Percentiles rank a stretch among this genome's conserved stretches.
Evolutionary conservation across 768 basidiomycete species (phyloP).

Genomic region (Cystofilobasidium macerans): DNA sequence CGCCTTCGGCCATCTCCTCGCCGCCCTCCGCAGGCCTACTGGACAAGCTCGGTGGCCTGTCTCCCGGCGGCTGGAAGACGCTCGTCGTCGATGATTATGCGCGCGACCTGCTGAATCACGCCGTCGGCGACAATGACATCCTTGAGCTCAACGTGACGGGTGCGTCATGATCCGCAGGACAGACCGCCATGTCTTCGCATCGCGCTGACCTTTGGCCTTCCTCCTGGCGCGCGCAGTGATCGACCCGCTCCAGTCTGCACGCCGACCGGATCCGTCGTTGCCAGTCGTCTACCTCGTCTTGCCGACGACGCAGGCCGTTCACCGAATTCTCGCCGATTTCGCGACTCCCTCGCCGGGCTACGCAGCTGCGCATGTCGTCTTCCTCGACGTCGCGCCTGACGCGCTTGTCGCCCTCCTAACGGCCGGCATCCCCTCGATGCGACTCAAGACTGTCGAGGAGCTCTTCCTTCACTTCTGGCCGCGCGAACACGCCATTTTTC

Average conservation of each 20-base stretch:
- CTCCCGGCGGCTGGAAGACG: slow-evolving; percentile 65
- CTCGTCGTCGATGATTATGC: slow-evolving; percentile 91
- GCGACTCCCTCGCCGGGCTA: slow-evolving; percentile 50
- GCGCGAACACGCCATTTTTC: slow-evolving; percentile 75
- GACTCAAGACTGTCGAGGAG: slow-evolving; percentile 67
- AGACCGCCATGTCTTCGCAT: no score
- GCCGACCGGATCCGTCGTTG: slow-evolving; percentile 70
- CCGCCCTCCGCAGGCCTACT: slow-evolving; percentile 16
- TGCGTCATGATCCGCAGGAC: slow-evolving; percentile 42
- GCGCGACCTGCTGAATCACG: slow-evolving; percentile 66
- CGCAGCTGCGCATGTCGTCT: slow-evolving; percentile 78
- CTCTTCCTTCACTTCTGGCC: slow-evolving; percentile 88
- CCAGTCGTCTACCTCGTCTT: slow-evolving; percentile 91
- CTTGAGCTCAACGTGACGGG: slow-evolving; percentile 91
- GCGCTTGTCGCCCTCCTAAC: slow-evolving; percentile 63
- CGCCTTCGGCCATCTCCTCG: no score
- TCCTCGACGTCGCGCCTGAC: slow-evolving; percentile 78
- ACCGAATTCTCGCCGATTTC: slow-evolving; percentile 81
- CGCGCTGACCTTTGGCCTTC: background rate
- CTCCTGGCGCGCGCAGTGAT: slow-evolving; percentile 51
- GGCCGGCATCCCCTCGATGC: slow-evolving; percentile 61
- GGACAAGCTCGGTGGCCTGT: slow-evolving; percentile 17
- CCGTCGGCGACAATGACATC: slow-evolving; percentile 87
- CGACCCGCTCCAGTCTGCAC: slow-evolving; percentile 71
- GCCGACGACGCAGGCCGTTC: slow-evolving; percentile 87